A percentile compares a stretch with the other conserved stretches of the same genome.
phyloP scores from a whole-genome alignment of 163 green algal genomes.

The Scenedesmus sp. region DNA sequence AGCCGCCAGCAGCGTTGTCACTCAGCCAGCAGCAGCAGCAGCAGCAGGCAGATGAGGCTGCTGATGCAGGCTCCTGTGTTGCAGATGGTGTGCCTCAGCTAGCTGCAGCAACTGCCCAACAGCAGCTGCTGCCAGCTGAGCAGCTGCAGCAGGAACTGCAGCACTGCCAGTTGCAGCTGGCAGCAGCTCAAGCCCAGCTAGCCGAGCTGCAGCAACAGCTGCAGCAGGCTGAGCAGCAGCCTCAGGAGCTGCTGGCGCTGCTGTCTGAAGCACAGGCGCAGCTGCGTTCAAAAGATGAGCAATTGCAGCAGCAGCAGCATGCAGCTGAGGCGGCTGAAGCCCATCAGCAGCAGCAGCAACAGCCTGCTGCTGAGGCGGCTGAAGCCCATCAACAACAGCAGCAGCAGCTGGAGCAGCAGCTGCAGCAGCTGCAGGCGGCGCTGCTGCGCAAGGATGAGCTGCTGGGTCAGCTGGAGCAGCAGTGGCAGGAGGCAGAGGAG shows the following conservation, averaged over 20 bases:
- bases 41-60: neutral
- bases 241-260: constrained; percentile 2
- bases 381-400: constrained; percentile 14
- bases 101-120: neutral
- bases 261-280: constrained; percentile 23
- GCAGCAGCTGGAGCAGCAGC: neutral
- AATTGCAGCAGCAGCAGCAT: neutral
- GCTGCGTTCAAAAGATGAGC: neutral
- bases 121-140: neutral
- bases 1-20: neutral
- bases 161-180: neutral
- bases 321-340: neutral
- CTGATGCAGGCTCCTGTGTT: neutral
- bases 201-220: neutral
- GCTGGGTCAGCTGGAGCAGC: constrained; percentile 32
- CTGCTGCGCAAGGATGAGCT: constrained; percentile 34
- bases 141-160: neutral
- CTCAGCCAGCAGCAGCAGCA: constrained; percentile 1
- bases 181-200: neutral
- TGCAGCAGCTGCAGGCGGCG: neutral
- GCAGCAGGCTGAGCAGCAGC: constrained; percentile 18
- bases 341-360: neutral
- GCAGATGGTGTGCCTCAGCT: neutral
- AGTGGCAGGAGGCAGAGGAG: neutral
- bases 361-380: neutral